Conservation (phyloP, 371 early-diverging fungal species). For the Mucor velutinosus region DNA sequence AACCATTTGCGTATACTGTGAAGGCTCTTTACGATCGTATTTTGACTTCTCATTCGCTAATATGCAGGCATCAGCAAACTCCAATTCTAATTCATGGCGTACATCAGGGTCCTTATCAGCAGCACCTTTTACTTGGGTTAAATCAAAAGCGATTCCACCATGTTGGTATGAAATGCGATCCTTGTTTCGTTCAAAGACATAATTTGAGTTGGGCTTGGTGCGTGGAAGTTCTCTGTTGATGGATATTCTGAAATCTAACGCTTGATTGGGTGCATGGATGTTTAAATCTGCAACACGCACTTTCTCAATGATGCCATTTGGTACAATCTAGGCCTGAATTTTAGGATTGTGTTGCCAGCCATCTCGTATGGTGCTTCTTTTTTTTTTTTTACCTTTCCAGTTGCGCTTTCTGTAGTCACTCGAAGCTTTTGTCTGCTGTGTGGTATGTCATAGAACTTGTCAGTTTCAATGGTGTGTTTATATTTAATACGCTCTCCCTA, state of each 20-base stretch:
- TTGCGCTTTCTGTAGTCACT: constrained; percentile 69
- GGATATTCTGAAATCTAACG: constrained; percentile 74
- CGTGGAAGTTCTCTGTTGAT: constrained; percentile 72
- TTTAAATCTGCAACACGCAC: constrained; percentile 67
- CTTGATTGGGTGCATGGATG: constrained; percentile 69
- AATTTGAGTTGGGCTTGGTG: constrained; percentile 39
- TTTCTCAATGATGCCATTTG: constrained; percentile 69
- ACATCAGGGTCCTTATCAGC: constrained; percentile 39
- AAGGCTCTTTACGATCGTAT: constrained; percentile 38
- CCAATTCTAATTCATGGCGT: constrained; percentile 67
- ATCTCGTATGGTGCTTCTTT: background rate
- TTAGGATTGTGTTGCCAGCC: background rate
- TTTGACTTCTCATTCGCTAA: constrained; percentile 44
- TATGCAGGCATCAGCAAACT: constrained; percentile 49
- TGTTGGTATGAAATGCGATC: constrained; percentile 76
- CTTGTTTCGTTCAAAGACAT: constrained; percentile 65
- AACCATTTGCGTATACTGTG: constrained; percentile 53
- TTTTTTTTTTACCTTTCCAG: constrained; percentile 33
- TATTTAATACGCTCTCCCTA: constrained; percentile 60
- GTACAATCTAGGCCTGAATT: constrained; percentile 40
- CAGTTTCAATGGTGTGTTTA: constrained; percentile 70
- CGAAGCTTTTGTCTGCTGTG: constrained; percentile 46
- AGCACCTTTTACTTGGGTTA: constrained; percentile 70
- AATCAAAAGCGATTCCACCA: constrained; percentile 73
- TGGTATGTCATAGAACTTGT: constrained; percentile 54